Base-by-base conservation (phyloP, 2,329 filamentous ascomycete genomes). In the Zymoseptoria ardabiliae region DNA sequence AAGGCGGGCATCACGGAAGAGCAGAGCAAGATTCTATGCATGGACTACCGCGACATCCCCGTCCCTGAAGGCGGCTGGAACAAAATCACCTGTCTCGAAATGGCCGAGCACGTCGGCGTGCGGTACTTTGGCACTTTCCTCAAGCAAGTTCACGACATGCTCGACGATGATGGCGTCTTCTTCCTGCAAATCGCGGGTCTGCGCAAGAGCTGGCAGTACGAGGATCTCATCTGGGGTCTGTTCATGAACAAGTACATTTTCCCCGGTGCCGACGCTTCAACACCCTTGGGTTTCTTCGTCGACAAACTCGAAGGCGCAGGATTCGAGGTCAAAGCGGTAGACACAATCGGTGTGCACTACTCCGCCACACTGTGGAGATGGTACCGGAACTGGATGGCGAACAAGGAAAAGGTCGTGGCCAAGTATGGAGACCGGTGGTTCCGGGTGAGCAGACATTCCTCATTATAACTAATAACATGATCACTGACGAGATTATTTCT, bases 241-340 rank as follows among this genome's bases (percentile, higher is more conserved):
- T 97, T 97, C 84, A 96, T 97, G 91, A 97, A 97, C 87, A 97
- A 96, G 81, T 96, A 97, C 77, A 83, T 97, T 75, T 97, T 97
- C 84, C 94, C 92, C 35, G 94, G 94, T 73, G 94, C 94, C 55
- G 94, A 97, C 73, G 94, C 94, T 56, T 96, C 90, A 50, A 96
- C 91, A 60, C 94, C 94, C 55, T 85, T 99, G 54, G 91, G 90
- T 68, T 94, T 87, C 77, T 90, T 94, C 70, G 81, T 96, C 68
- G 85, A 91, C 75, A 86, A 85, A 72, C 84, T 97, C 20, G 94
- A 99, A 79, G 86, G 83, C 59, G 88, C 89, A 64, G 91, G 91
- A 45, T 95, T 91, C 70, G 94, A 97, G 77, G 80, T 97, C 75
- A 97, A 97, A 86, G 81, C 81, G 67, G 79, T 96, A 65, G 94